Evolutionary conservation across 768 basidiomycete genomes (phyloP), one percentile per base, ranked within the genome.

Genomic region (Termitomyces bulborhizus): DNA sequence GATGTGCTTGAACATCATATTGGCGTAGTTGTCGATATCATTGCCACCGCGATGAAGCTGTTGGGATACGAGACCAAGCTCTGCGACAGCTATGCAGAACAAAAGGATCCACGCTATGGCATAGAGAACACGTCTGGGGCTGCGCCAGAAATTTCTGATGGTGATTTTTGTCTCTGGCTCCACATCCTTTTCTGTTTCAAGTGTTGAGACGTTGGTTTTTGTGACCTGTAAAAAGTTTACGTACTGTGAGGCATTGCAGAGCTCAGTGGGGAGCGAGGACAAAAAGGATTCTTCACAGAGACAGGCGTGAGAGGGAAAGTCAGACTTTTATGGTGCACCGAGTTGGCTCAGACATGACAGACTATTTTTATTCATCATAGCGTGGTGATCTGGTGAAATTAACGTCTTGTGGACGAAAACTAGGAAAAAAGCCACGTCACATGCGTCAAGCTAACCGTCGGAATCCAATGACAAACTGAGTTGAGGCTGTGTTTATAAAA

Each of bases 1-100:
- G 34, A 57, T 48, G 29, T 60, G 59, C 32, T 60, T 60, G 29
- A 54, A 60, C 56, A 55, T 55, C 53, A 47, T 55, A 36, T 55
- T 60, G 9, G 50, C 59, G 13, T 60, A 60, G 26, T 57, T 48
- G 6, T 32, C 46, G 21, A 54, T 44, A 21, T 50, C 27, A 21
- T 60, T 60, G 4, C 59, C 59, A 3, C 50, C 50, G 8, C 24
- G 29, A 1, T 60, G 59, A 6, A 60, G 59, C 41, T 60, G 59
- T 24, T 60, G 45, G 0, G 59, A 57, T 2, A 57, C 53, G 2
- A 60, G 53, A 37, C 53, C 53, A 7, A 54, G 40, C 27, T 47
- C 45, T 29, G 44, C 29, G 6, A 18, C 39, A 5, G 53, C 53
- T 3, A 54, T 15, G n/a, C 46, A 54, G 45, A 54, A 54, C 4